These are phyloP conservation scores for Oryza australiensis DNA, from an alignment of 176 grass and related monocot genomes.

Conservation along the genomic window DNA sequence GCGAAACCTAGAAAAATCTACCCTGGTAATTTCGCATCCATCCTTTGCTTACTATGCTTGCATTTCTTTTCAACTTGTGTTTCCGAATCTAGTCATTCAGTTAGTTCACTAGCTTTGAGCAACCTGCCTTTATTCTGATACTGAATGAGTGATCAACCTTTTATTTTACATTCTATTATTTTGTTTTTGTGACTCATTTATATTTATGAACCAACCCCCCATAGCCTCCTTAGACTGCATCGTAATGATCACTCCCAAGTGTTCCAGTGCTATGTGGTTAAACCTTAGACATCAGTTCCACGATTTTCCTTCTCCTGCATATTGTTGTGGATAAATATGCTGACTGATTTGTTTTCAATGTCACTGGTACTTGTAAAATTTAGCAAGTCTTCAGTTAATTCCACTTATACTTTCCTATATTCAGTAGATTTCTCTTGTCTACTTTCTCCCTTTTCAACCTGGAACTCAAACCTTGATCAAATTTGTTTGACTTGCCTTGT, in stretches of 20 bases:
- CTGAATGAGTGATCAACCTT: slow-evolving; percentile 15
- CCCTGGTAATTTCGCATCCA: slow-evolving; percentile 54
- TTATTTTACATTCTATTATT: slow-evolving; percentile 21
- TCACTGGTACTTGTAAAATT: slow-evolving; percentile 3
- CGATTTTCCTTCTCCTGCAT: slow-evolving; percentile 16
- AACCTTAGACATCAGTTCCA: slow-evolving; percentile 20
- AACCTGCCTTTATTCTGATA: background rate
- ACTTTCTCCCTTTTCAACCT: background rate
- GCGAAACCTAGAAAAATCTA: slow-evolving; percentile 57
- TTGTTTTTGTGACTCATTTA: background rate
- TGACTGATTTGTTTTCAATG: background rate
- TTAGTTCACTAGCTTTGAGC: slow-evolving; percentile 5
- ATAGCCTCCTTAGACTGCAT: background rate
- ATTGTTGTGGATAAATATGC: slow-evolving; percentile 16
- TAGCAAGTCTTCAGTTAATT: slow-evolving; percentile 16
- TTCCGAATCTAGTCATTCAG: background rate
- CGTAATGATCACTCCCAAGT: background rate
- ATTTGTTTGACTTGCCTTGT: slow-evolving; percentile 32
- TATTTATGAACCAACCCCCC: background rate
- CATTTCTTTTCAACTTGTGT: background rate
- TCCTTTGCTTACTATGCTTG: background rate
- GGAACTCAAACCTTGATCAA: slow-evolving; percentile 19
- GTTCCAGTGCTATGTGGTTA: background rate
- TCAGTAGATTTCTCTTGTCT: background rate
- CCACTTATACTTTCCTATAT: background rate